These are phyloP conservation scores for Lactarius indigo DNA, from an alignment of 768 basidiomycete genomes.

Conservation along the genomic window DNA sequence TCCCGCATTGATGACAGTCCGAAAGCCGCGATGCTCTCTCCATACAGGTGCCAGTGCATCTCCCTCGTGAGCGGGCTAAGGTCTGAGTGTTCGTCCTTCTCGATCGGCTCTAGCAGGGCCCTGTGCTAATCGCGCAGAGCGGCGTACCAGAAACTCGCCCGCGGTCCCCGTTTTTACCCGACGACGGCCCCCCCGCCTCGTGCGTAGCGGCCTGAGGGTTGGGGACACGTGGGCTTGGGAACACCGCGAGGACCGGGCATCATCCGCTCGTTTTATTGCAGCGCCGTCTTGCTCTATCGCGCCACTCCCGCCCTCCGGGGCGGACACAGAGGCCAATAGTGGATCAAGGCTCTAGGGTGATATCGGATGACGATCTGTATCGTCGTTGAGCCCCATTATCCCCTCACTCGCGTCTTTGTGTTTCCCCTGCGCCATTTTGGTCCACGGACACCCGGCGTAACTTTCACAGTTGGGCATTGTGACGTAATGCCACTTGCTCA, in stretches of 20 bases:
- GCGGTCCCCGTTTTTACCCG: neutral
- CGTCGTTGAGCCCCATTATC: neutral
- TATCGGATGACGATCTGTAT: neutral
- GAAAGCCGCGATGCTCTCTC: constrained; percentile 26
- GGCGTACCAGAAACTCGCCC: constrained; percentile 33
- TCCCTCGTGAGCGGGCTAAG: constrained; percentile 34
- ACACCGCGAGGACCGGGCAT: constrained; percentile 31
- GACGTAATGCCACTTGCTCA: neutral
- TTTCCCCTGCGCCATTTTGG: neutral
- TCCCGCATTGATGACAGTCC: constrained; percentile 9
- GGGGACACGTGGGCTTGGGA: constrained; percentile 29
- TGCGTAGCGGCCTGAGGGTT: neutral
- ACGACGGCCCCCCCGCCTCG: neutral
- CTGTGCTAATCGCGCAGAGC: constrained; percentile 29
- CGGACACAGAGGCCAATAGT: neutral
- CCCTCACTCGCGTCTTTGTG: neutral
- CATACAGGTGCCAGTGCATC: constrained; percentile 11
- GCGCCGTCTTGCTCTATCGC: constrained; percentile 21
- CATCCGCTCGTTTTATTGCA: constrained; percentile 11
- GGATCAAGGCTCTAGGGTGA: neutral
- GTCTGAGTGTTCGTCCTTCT: constrained; percentile 33
- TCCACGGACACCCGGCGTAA: neutral
- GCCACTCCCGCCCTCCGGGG: neutral
- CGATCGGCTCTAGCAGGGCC: constrained; percentile 33
- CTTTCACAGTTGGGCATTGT: neutral